Conservation (phyloP, 2,329 filamentous ascomycete genomes). For the Arthrobotrys pseudoclavata region DNA sequence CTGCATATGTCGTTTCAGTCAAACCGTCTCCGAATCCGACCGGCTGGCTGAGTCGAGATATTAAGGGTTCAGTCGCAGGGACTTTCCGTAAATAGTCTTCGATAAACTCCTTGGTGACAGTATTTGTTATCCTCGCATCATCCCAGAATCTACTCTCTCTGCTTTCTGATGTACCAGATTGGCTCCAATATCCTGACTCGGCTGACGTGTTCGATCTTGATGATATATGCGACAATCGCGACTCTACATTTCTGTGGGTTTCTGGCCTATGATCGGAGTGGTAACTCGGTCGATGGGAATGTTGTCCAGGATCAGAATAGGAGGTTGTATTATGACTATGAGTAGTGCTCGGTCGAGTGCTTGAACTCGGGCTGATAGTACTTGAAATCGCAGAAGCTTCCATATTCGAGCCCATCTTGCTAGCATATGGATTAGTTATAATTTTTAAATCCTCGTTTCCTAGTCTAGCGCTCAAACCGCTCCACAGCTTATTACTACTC, state of each 20-base stretch:
- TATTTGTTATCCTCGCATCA: slow-evolving; percentile 39
- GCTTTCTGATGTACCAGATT: slow-evolving; percentile 41
- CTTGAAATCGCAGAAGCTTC: slow-evolving; percentile 30
- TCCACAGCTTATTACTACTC: slow-evolving; percentile 51
- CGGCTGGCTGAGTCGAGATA: slow-evolving; percentile 72
- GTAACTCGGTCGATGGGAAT: slow-evolving; percentile 31
- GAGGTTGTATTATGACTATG: not conserved
- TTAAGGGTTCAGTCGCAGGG: slow-evolving; percentile 30
- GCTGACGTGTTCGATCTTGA: slow-evolving; percentile 39
- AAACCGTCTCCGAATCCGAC: slow-evolving; percentile 77
- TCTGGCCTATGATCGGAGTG: slow-evolving; percentile 40
- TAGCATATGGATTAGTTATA: slow-evolving; percentile 39
- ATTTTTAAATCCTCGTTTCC: not conserved
- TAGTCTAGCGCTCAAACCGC: slow-evolving; percentile 22
- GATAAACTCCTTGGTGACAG: slow-evolving; percentile 52
- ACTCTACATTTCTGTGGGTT: slow-evolving; percentile 29
- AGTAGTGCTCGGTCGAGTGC: slow-evolving; percentile 22
- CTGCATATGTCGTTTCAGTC: slow-evolving; percentile 81
- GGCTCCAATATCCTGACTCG: slow-evolving; percentile 34
- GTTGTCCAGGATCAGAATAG: slow-evolving; percentile 1
- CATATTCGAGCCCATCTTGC: slow-evolving; percentile 2
- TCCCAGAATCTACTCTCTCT: slow-evolving; percentile 57
- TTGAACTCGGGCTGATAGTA: slow-evolving; percentile 45
- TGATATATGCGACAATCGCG: slow-evolving; percentile 47
- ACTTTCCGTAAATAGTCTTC: slow-evolving; percentile 40